Evolutionary conservation across 2,329 filamentous ascomycete species (phyloP), one percentile per base, ranked within the genome.

Genomic region (Ambrosiella cleistominuta): DNA sequence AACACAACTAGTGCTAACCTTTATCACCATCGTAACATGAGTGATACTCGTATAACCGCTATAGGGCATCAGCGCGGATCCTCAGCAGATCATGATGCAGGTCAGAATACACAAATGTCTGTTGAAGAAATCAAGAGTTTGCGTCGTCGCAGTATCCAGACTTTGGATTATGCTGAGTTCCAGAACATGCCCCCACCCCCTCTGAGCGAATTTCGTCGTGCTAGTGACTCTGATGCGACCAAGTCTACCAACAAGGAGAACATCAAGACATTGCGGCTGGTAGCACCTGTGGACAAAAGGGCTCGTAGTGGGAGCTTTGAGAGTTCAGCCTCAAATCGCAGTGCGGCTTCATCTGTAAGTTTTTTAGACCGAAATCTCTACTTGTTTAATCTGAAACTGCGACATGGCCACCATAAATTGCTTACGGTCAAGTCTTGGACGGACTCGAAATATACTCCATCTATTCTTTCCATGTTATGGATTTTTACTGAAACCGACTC

Each of bases 111-210:
- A 35, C 37, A 51, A 35, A 7, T 55, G n/a, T 50, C 57, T 42
- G 15, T 54, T 27, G 56, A 62, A n/a, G 54, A 91, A 36, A 79
- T 82, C 8, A 88, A 85, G 70, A 79, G 87, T 66, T 85, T 89
- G 70, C 79, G 89, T 64, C 81, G 89, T 66, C 82, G 89, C 63
- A 96, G 89, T 70, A 79, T 94, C 72, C 87, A 87, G 63, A 84
- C 81, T 15, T 69, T 78, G 61, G 75, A 80, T 68, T 70, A 71
- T 65, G 63, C 70, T 64, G 70, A 74, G 61, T 71, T 71, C 63
- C 67, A 68, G 58, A 70, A 58, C 12, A 60, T 60, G 54, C 40
- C 50, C 5, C 59, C 59, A 8, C 58, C 50, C 19, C 35, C 59
- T 19, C 36, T 60, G 17, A 53, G 37, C 38, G 59, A 60, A 7